These are phyloP conservation scores for Amoebophrya sp. DNA, from an alignment of 169 alveolate genomes.

Conservation along the genomic window DNA sequence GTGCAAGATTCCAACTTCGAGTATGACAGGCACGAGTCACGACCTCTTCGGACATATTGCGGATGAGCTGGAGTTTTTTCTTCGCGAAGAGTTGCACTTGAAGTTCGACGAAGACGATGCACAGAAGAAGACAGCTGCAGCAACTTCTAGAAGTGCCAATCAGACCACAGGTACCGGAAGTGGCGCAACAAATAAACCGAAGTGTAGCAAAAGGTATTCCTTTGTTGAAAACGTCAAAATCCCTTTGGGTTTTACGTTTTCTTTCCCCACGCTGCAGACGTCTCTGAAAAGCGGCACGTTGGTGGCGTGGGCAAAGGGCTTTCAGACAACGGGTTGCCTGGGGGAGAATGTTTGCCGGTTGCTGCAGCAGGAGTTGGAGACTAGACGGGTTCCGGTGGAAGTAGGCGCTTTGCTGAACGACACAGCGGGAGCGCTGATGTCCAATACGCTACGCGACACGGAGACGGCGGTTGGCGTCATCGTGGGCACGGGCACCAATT, in stretches of 20 bases:
- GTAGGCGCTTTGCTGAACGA: neutral
- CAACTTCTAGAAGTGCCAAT: too few relatives aligned
- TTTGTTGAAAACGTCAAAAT: neutral
- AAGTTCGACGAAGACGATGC: too few relatives aligned
- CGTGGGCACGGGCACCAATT: neutral
- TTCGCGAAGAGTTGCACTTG: too few relatives aligned
- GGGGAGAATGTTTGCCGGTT: neutral
- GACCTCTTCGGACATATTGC: neutral
- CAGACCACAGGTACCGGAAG: too few relatives aligned
- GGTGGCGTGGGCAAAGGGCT: neutral
- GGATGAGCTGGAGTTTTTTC: neutral
- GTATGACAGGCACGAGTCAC: neutral
- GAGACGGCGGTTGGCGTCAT: neutral
- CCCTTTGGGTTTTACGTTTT: neutral
- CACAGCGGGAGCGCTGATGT: conserved; percentile 19
- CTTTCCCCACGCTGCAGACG: neutral
- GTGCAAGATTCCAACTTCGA: neutral
- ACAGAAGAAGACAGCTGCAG: too few relatives aligned
- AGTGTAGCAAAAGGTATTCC: neutral
- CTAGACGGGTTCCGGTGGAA: neutral
- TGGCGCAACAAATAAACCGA: too few relatives aligned
- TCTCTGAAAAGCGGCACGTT: neutral
- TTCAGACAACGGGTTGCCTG: neutral
- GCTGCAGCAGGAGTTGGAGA: neutral
- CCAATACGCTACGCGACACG: neutral